Evolutionary conservation across 2,329 filamentous ascomycete genomes (phyloP).

Genomic region (Colletotrichum filicis): DNA sequence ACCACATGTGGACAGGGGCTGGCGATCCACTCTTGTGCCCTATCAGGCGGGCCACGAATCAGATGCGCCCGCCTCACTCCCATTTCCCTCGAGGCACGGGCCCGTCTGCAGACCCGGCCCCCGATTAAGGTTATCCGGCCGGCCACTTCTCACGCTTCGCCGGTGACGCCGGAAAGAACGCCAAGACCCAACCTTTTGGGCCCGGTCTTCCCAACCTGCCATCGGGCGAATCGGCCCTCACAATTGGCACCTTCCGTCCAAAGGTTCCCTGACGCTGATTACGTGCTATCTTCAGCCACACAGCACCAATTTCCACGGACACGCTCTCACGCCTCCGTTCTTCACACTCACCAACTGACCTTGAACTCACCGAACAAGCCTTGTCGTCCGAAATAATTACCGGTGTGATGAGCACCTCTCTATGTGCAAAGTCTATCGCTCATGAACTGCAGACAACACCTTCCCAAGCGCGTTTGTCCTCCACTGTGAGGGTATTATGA

Average conservation of each 20-base stretch:
- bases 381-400: background rate
- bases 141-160: background rate
- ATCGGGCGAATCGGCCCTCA: background rate
- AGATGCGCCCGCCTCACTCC: background rate
- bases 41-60: constrained; percentile 4
- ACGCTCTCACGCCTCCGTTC: background rate
- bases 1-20: background rate
- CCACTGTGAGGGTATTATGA: no score
- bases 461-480: no score
- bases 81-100: background rate
- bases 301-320: no score
- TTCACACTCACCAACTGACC: background rate
- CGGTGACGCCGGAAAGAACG: background rate
- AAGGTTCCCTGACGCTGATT: background rate
- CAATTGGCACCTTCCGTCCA: background rate
- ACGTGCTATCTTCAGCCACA: background rate
- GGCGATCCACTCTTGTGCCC: background rate
- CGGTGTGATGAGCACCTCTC: background rate
- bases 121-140: constrained; percentile 27
- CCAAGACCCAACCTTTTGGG: background rate
- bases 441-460: no score
- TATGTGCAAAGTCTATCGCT: background rate
- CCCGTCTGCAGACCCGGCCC: constrained; percentile 1
- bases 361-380: no score
- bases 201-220: background rate